Base-by-base conservation (phyloP, 257 asterid species). In the Buddleja alternifolia region DNA sequence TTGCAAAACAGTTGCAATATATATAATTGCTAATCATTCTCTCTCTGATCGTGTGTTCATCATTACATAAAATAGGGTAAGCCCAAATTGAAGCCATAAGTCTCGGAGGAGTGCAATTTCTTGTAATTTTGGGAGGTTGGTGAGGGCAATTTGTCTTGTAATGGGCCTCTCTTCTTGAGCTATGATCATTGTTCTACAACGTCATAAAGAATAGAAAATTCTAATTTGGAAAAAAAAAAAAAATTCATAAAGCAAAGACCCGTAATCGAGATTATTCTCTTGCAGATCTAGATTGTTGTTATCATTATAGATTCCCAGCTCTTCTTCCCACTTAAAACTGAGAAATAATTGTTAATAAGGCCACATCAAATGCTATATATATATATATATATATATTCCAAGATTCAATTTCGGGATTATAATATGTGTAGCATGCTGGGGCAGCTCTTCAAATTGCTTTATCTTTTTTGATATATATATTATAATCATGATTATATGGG, bases 171-270 rank as follows among this genome's bases (percentile, higher is more conserved):
- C 41, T 64, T 60, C 37, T 72, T 77, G 82, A 67, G 64, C 20
- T 51, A 11, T 78, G 82, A 83, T 85, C 82, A 85, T 88, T 81
- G 81, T 74, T 21, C 61, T 63, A 61, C 65, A 69, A 76, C 70
- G 47, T 55, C 66, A 68, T 76, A 74, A 75, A 72, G 60, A 71
- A 54, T 48, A 47, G 34, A 29, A 29, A 29, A 29, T 29, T 29
- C 34, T 29, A 29, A 29, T 29, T 29, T 29, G 5, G 34, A 29
- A 29, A 29, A 29, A 29, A 29, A 29, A 29, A 29, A 1, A 29
- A 29, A 1, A 29, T 1, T 29, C 34, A 29, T 1, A 29, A 29
- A 29, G 67, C 77, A 77, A 75, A 63, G 70, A 42, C 57, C 63
- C 67, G 68, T 58, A 59, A 71, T 66, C 73, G 17, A 70, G 65